Evolutionary conservation across 495 filamentous ascomycete species (phyloP).

Genomic region (Immersiella caudata): DNA sequence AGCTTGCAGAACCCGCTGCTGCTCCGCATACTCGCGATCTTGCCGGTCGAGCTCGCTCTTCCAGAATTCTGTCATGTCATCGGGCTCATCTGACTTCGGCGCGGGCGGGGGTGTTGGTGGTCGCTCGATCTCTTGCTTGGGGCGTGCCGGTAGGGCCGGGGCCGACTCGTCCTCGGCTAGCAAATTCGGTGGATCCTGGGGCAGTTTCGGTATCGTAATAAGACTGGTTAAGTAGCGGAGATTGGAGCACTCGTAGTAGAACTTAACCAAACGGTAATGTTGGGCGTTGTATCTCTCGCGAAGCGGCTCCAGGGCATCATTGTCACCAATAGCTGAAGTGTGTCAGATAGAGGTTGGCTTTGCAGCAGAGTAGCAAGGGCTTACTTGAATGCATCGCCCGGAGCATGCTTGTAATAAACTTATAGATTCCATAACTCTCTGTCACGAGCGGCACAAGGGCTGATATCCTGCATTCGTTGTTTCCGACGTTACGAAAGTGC

Average conservation of each 20-base stretch:
- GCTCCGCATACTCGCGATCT: constrained; percentile 90
- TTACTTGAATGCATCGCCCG: constrained; percentile 94
- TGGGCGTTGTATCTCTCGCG: constrained; percentile 89
- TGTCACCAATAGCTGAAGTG: constrained; percentile 78
- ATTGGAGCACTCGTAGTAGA: constrained; percentile 99
- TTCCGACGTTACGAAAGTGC: constrained; percentile 83
- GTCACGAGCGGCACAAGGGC: constrained; percentile 91
- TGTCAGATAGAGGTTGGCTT: constrained; percentile 30
- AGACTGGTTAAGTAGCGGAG: constrained; percentile 92
- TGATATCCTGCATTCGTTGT: constrained; percentile 96
- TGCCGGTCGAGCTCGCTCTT: constrained; percentile 86
- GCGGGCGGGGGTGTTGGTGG: constrained; percentile 67
- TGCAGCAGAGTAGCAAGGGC: constrained; percentile 35
- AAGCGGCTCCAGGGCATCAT: constrained; percentile 90
- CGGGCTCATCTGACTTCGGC: constrained; percentile 73
- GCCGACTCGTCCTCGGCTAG: constrained; percentile 80
- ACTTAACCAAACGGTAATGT: constrained; percentile 92
- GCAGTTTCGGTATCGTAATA: constrained; percentile 94
- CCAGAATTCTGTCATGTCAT: constrained; percentile 98
- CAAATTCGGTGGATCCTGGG: constrained; percentile 89
- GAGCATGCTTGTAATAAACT: constrained; percentile 93
- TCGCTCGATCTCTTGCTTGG: constrained; percentile 68
- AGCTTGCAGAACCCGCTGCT: constrained; percentile 83
- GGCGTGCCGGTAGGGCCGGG: constrained; percentile 81
- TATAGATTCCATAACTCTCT: constrained; percentile 98